Evolutionary conservation across 2,329 filamentous ascomycete species (phyloP), one percentile per base, ranked within the genome.

Genomic region (Arthrobotrys sphaeroides): DNA sequence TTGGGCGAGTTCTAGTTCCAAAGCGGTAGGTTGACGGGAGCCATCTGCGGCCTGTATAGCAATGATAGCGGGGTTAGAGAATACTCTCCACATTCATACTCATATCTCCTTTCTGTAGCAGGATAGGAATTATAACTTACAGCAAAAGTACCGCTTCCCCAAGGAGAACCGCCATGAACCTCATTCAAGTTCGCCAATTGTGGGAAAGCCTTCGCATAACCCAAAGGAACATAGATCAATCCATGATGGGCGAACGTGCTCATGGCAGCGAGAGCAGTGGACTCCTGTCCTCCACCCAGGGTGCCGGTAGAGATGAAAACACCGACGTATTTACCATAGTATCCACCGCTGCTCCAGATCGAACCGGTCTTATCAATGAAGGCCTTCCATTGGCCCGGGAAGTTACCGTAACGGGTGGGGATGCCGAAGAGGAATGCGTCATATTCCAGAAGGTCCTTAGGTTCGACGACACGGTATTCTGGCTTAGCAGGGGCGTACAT

Each of bases 351-450:
- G 77, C 87, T 84, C 95, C 95, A 98, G 83, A 95, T 91, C 79
- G 87, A 86, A 81, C 94, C 94, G 22, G 93, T 94, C 84, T 88
- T 88, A 86, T 99, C 95, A 91, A 93, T 96, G 87, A 93, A 94
- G 43, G 89, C 82, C 87, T 95, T 97, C 91, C 91, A 97, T 85
- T 99, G 95, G 16, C 90, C 92, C 55, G 94, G 94, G 87, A 97
- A 97, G 89, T 96, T 98, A 80, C 95, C 95, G 85, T 92, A 99
- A 79, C 95, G 89, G 60, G 95, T 99, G 74, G 95, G 95, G 83
- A 98, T 95, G 79, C 95, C 95, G 80, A 98, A 88, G 78, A 99
- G 90, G 86, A 97, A 90, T 79, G 86, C 95, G 81, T 98, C 94
- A 85, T 96, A 98, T 62, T 85, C 78, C 10, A 81, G 62, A 4